Conservation (phyloP, 257 asterid genomes). For the Nemophila menziesii region DNA sequence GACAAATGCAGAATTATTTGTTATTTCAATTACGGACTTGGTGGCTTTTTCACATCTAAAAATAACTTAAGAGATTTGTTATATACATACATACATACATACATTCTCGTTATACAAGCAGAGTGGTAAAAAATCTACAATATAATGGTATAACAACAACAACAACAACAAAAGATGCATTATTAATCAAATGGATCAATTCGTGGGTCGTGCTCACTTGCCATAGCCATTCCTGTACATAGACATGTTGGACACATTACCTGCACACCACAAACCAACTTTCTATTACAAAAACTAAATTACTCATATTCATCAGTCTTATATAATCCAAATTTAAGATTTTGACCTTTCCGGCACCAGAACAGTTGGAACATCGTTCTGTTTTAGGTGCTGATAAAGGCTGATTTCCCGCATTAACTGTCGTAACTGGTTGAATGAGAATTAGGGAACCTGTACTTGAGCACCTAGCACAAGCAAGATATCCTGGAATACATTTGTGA, state of each 20-base stretch:
- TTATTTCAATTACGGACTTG: not conserved
- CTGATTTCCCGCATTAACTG: conserved; percentile 32
- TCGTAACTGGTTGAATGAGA: conserved; percentile 62
- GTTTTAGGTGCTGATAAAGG: conserved; percentile 61
- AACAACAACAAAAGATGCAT: not conserved
- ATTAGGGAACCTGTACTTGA: conserved; percentile 72
- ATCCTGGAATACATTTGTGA: conserved; percentile 32
- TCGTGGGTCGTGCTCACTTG: conserved; percentile 90
- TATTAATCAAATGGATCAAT: conserved; percentile 75
- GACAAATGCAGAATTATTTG: too few species aligned
- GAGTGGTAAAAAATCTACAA: not conserved
- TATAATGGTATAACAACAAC: not conserved
- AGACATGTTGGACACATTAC: conserved; percentile 98
- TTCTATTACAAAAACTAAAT: not conserved
- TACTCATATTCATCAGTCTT: not conserved
- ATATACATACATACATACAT: too few species aligned
- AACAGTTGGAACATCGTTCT: conserved; percentile 81
- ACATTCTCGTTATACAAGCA: not conserved
- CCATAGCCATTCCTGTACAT: conserved; percentile 98
- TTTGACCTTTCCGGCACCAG: conserved; percentile 88
- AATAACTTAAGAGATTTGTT: not conserved
- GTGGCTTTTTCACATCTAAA: not conserved
- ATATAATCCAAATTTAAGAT: conserved; percentile 3
- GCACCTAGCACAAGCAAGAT: conserved; percentile 96
- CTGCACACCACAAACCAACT: conserved; percentile 26